A percentile compares a stretch with the other conserved stretches of the same genome.
These are phyloP conservation scores for Canna indica DNA, from an alignment of 176 grass and related monocot genomes.

Conservation along the genomic window DNA sequence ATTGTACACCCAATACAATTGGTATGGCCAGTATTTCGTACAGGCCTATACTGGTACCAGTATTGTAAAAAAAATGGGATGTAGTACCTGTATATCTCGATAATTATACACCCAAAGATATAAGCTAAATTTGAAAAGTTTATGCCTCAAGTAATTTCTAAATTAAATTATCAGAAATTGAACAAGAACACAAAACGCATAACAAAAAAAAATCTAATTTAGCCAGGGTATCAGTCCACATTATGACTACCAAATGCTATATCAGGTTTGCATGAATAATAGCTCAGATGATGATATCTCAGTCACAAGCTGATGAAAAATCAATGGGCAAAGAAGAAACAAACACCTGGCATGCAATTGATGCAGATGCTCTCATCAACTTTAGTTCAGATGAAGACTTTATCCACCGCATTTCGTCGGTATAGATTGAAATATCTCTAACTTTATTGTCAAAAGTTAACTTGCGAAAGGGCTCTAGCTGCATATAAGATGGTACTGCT, in stretches of 20 bases:
- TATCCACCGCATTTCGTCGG: conserved; percentile 74
- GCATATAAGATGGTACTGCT: conserved; percentile 47
- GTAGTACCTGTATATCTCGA: too few species aligned
- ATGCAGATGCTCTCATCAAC: conserved; percentile 85
- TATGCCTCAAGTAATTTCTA: neutral
- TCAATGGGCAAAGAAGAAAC: conserved; percentile 3
- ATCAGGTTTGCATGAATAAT: too few species aligned
- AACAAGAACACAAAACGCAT: neutral
- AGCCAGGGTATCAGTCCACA: too few species aligned
- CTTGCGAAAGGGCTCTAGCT: conserved; percentile 56
- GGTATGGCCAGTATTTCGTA: too few species aligned
- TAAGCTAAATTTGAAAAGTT: neutral
- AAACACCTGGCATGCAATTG: conserved; percentile 75
- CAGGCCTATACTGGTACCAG: too few species aligned
- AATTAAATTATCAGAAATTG: neutral
- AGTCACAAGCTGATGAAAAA: conserved; percentile 8
- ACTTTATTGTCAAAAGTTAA: conserved; percentile 52
- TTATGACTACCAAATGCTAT: too few species aligned
- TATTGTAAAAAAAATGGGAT: too few species aligned
- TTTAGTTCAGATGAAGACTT: conserved; percentile 71
- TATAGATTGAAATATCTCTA: conserved; percentile 59
- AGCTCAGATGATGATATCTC: too few species aligned
- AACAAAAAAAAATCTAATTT: too few species aligned
- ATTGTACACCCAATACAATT: too few species aligned
- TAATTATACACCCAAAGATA: neutral